Conservation (phyloP, 1,139 yeast species). For the Casaregolazyma lundiana region DNA sequence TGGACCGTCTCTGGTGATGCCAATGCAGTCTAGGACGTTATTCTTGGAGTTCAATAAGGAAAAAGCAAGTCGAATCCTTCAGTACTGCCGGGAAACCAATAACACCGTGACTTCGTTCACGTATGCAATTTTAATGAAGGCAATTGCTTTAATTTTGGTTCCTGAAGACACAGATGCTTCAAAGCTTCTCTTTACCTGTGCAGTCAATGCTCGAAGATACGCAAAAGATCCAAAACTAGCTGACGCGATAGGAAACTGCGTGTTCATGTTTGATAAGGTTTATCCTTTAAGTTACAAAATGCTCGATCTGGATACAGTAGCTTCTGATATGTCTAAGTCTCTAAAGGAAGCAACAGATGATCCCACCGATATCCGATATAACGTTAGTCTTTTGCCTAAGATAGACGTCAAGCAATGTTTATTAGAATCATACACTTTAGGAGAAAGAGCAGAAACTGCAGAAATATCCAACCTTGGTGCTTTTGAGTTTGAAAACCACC, state of each 20-base stretch:
- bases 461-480: constrained; percentile 23
- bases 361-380: constrained; percentile 13
- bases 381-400: constrained; percentile 16
- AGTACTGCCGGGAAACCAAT: constrained; percentile 7
- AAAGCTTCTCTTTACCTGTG: constrained; percentile 17
- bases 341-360: constrained; percentile 10
- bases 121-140: constrained; percentile 12
- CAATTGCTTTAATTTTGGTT: not conserved
- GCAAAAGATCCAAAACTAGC: constrained; percentile 1
- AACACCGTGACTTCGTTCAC: constrained; percentile 12
- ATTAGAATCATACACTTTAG: constrained; percentile 2
- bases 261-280: constrained; percentile 14
- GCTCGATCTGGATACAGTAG: constrained; percentile 12
- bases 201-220: constrained; percentile 22
- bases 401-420: constrained; percentile 15
- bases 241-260: constrained; percentile 19
- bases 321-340: constrained; percentile 9
- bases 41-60: constrained; percentile 14
- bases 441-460: constrained; percentile 15
- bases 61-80: constrained; percentile 10
- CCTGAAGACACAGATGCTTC: constrained; percentile 10
- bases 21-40: constrained; percentile 14
- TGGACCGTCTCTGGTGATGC: not conserved
- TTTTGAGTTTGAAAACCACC: constrained; percentile 7
- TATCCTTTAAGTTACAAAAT: not conserved